Evolutionary conservation across 495 filamentous ascomycete species (phyloP), one percentile per base, ranked within the genome.

Genomic region (Talaromyces wortmannii): DNA sequence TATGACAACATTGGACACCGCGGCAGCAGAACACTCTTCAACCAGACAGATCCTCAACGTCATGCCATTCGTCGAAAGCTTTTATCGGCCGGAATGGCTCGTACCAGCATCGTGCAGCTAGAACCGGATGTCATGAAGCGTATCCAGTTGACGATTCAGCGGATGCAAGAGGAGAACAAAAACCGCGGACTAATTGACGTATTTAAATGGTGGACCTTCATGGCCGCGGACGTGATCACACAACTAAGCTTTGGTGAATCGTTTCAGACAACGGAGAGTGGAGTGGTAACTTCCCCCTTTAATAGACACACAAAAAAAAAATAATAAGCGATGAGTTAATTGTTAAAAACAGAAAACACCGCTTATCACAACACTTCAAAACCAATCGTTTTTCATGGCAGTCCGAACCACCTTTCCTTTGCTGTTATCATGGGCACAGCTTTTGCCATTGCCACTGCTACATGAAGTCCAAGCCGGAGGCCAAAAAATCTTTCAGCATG

Each of bases 161-260:
- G 62, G 15, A 75, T 79, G 10, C 42, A 31, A 0, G 58, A 71
- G 15, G 71, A 76, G 29, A 61, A 67, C 36, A 45, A 64, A 23
- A 57, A 30, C 0, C 55, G 69, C 0, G 69, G 68, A 0, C 60
- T 46, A 0, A 60, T 61, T 1, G 81, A 85, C 63, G 63, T 85
- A 0, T 71, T 72, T 50, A 77, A 79, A 52, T 85, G 83, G 83
- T 81, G 69, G 67, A 55, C 76, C 18, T 80, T 81, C 48, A 75
- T 85, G 76, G 67, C 78, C 10, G 77, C 77, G 0, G 83, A 85
- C 52, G 68, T 83, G 5, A 78, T 83, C 43, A 73, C 73, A 1
- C 70, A 82, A 16, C 62, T 85, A 15, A 76, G 68, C 13, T 86
- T 85, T 62, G 82, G 83, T 0, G 78, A 82, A 30, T 77, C 74